Evolutionary conservation across 2,329 filamentous ascomycete genomes (phyloP), one percentile per base, ranked within the genome.

Genomic region (Pseudocercospora crystallina): DNA sequence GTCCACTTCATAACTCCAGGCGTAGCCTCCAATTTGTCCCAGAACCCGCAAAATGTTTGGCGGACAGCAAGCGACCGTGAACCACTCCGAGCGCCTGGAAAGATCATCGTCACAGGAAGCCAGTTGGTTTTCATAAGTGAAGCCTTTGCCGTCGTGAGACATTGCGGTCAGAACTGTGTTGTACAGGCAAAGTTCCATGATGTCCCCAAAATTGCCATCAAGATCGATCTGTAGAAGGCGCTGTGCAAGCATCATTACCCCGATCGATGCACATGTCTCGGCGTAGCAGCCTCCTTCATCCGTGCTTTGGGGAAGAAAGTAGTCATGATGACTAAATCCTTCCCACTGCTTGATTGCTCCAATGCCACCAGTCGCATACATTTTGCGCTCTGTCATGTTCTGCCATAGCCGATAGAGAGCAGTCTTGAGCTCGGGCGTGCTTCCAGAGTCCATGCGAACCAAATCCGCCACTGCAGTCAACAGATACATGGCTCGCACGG

Each of bases 261-360:
- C 81, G 53, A 84, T 82, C 0, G 76, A 74, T 1, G 81, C 82
- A 60, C 79, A 84, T 0, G 82, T 85, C 64, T 84, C 81, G 1
- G 79, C 74, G 62, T 84, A 84, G 59, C 81, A 84, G 2, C 81
- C 82, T 3, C 81, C 81, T 53, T 83, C 81, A 51, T 83, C 81
- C 0, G 78, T 79, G 1, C 76, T 72, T 36, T 82, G 79, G 1
- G 80, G 80, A 5, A 84, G 69, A 62, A 81, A 81, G 59, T 83
- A 82, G 53, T 81, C 75, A 7, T 26, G 20, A 35, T 76, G 71
- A 0, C 80, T 80, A 60, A 85, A 84, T 3, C 82, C 80, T 64
- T 84, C 77, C 77, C 78, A 82, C 61, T 83, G 78, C 56, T 76
- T 72, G 35, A 81, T 74, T 1, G 72, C 76, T 1, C 82, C 82